Base-by-base conservation (phyloP, 2,329 filamentous ascomycete genomes). In the Aspergillus hortae region DNA sequence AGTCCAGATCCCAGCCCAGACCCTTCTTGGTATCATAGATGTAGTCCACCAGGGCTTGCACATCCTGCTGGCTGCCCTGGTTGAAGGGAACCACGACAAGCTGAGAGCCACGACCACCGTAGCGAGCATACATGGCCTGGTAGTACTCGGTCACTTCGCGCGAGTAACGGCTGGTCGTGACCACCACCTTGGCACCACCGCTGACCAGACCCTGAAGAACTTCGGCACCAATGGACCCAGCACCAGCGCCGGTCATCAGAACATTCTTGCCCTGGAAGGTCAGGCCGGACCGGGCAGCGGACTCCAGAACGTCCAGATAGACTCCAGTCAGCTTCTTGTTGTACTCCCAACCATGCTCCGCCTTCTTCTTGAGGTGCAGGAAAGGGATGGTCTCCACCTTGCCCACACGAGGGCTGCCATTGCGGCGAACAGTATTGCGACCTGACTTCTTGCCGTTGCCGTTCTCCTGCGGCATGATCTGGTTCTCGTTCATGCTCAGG, bases 41-140 rank as follows among this genome's bases (percentile, higher is more conserved):
- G 78, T 97, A 99, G 55, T 96, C 83, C 48, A 99, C 81, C 6
- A 99, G 81, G 44, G 91, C 91, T 72, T 97, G 90, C 33, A 96
- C 89, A 69, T 99, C 94, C 72, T 97, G 92, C 77, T 96, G 95
- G 79, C 92, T 97, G 58, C 92, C 94, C 73, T 96, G 92, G 75
- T 99, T 99, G 84, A 99, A 99, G 46, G 95, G 94, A 50, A 97
- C 95, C 50, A 99, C 94, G 38, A 99, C 90, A 51, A 99, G 87
- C 76, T 97, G 92, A 52, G 94, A 97, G 59, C 94, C 94, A 59
- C 90, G 89, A 55, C 90, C 90, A 66, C 94, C 94, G 66, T 89
- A 96, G 55, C 92, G 89, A 57, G 92, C 89, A 74, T 99, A 99
- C 89, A 99, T 97, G 52, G 90, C 86, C 75, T 99, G 94, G 77